A percentile compares a stretch with the other conserved stretches of the same genome.
Conservation (phyloP, 306 rosid species). For the Citrullus amarus region DNA sequence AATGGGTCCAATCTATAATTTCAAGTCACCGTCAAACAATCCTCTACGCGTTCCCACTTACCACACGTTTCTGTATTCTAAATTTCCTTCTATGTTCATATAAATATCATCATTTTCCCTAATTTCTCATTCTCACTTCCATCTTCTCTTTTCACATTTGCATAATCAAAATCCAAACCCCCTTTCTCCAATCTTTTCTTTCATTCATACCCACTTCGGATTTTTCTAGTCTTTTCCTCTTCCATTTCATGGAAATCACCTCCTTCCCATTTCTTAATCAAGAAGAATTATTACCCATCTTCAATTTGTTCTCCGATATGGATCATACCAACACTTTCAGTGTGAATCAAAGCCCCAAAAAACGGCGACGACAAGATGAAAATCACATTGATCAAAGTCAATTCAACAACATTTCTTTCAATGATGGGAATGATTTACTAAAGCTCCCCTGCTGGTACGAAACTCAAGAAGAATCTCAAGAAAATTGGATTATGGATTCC, state of each 20-base stretch:
- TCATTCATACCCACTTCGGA: background rate
- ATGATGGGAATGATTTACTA: background rate
- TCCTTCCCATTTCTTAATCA: background rate
- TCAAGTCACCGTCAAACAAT: slow-evolving; percentile 4
- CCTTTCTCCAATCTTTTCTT: background rate
- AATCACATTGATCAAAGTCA: background rate
- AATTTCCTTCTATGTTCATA: background rate
- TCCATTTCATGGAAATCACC: background rate
- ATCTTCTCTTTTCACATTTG: background rate
- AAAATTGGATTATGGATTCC: background rate
- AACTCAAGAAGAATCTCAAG: background rate
- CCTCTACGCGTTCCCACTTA: background rate
- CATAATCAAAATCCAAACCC: background rate
- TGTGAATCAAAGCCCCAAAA: background rate
- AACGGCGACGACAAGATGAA: background rate
- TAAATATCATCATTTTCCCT: background rate
- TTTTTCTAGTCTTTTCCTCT: too few species aligned
- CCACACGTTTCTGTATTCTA: background rate
- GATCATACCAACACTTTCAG: background rate
- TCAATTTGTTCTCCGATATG: background rate
- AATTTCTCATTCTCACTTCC: background rate
- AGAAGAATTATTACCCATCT: background rate
- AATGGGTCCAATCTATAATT: background rate
- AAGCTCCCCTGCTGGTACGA: background rate
- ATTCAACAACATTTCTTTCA: background rate